These are phyloP conservation scores for Diaporthe eres DNA, from an alignment of 2,329 filamentous ascomycete species.

Conservation along the genomic window DNA sequence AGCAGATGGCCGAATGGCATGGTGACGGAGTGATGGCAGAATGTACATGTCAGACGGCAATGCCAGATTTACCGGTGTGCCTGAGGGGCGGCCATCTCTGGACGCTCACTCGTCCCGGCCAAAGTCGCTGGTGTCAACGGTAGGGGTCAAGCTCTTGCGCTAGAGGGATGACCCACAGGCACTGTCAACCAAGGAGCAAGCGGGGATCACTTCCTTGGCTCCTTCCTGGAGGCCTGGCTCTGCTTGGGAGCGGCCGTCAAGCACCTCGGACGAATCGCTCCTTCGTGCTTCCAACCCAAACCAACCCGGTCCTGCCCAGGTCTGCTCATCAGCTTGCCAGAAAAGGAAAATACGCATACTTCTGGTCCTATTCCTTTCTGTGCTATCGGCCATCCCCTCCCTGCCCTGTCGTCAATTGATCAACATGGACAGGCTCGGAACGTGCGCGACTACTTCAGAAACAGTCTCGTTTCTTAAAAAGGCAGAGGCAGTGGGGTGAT, in stretches of 20 bases:
- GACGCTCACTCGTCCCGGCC: conserved; percentile 37
- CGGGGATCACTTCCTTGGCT: conserved; percentile 22
- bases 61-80: conserved; percentile 37
- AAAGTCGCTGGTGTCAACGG: conserved; percentile 29
- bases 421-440: not conserved
- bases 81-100: conserved; percentile 30
- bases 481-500: conserved; percentile 25
- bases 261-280: conserved; percentile 5
- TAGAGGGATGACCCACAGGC: conserved; percentile 35
- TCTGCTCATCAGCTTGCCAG: not conserved
- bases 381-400: not conserved
- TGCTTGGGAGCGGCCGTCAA: conserved; percentile 3
- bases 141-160: conserved; percentile 34
- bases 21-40: not conserved
- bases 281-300: not conserved
- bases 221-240: not conserved
- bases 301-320: not conserved
- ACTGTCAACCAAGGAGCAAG: conserved; percentile 23
- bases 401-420: conserved; percentile 1
- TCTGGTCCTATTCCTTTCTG: not conserved
- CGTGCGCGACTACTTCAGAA: not conserved
- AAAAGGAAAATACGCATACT: not conserved
- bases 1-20: conserved; percentile 29
- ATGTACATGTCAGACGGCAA: conserved; percentile 35
- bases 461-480: not conserved